Conservation (phyloP, 768 basidiomycete genomes). For the Leccinum uliginosum region DNA sequence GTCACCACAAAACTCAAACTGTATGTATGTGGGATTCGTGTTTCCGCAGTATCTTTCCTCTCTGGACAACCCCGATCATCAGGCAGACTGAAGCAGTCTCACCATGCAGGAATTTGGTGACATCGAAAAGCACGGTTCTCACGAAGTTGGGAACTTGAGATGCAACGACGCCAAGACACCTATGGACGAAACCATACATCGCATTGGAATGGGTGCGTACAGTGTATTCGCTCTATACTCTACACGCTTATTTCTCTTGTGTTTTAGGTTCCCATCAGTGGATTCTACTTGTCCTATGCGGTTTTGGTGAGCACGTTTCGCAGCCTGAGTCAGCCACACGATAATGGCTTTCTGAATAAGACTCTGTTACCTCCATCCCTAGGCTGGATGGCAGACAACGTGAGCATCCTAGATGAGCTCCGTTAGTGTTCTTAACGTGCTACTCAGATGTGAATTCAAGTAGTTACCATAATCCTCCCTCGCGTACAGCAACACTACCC, state of each 20-base stretch:
- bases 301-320: constrained; percentile 61
- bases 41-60: not conserved
- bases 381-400: constrained; percentile 96
- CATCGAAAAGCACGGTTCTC: constrained; percentile 23
- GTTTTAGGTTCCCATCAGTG: constrained; percentile 68
- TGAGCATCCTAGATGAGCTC: constrained; percentile 31
- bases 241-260: not conserved
- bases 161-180: constrained; percentile 46
- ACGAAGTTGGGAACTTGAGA: constrained; percentile 19
- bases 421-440: constrained; percentile 23
- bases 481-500: constrained; percentile 87
- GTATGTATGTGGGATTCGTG: not conserved
- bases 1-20: too few species aligned
- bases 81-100: not conserved
- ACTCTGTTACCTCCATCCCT: not conserved
- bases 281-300: constrained; percentile 79
- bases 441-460: constrained; percentile 88
- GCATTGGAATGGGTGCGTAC: constrained; percentile 77
- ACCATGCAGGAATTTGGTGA: not conserved
- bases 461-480: constrained; percentile 88
- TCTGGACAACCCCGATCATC: not conserved
- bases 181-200: constrained; percentile 83
- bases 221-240: not conserved
- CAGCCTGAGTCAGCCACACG: not conserved
- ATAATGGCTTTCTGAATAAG: not conserved